phyloP scores from a whole-genome alignment of 495 filamentous ascomycete genomes.

The Lindgomyces ingoldianus region DNA sequence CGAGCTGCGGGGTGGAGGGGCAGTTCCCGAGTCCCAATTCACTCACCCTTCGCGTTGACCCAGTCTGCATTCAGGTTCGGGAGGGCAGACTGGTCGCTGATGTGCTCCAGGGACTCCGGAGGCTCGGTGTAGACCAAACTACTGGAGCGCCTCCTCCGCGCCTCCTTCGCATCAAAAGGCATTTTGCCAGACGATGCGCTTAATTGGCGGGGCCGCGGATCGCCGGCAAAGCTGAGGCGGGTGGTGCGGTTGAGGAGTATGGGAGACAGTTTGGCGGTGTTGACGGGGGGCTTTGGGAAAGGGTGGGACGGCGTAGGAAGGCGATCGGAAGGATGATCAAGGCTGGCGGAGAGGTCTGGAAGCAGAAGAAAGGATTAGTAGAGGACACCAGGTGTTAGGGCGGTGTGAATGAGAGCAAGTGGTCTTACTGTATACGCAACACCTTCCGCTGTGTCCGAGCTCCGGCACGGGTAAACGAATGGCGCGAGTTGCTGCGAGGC shows the following conservation, averaged over 20 bases:
- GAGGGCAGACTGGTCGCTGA: slow-evolving; percentile 89
- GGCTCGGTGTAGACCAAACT: slow-evolving; percentile 96
- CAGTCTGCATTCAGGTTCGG: slow-evolving; percentile 97
- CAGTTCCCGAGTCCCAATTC: background rate
- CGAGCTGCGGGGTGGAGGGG: too few relatives aligned
- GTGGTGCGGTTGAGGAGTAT: slow-evolving; percentile 70
- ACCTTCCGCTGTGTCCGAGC: slow-evolving; percentile 28
- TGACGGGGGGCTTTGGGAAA: slow-evolving; percentile 38
- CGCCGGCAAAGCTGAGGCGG: slow-evolving; percentile 72
- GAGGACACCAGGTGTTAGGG: background rate
- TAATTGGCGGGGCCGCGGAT: slow-evolving; percentile 64
- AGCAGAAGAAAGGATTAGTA: slow-evolving; percentile 3
- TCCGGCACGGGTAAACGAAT: slow-evolving; percentile 24
- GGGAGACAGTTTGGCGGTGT: slow-evolving; percentile 86
- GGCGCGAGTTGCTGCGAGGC: background rate
- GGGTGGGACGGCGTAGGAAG: background rate
- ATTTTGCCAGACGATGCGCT: slow-evolving; percentile 57
- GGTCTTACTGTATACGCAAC: slow-evolving; percentile 31
- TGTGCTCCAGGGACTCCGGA: slow-evolving; percentile 88
- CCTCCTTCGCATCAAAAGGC: slow-evolving; percentile 59
- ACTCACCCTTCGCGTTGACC: slow-evolving; percentile 96
- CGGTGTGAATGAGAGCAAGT: background rate
- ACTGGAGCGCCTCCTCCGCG: slow-evolving; percentile 85
- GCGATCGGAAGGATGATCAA: background rate
- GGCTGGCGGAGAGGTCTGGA: background rate